phyloP scores from a whole-genome alignment of 1,284 basidiomycete genomes.

The Vanrija sp. region DNA sequence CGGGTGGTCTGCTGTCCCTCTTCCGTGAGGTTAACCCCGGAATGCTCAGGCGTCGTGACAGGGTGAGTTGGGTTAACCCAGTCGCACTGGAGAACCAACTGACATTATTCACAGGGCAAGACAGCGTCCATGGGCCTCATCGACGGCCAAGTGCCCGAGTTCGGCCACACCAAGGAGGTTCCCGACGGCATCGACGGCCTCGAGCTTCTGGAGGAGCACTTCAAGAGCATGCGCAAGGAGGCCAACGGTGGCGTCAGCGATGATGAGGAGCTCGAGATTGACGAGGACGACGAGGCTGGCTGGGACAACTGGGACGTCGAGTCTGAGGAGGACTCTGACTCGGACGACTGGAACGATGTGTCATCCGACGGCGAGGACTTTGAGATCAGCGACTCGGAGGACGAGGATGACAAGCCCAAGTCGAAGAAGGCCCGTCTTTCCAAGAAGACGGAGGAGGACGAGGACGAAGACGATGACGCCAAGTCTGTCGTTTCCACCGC shows the following conservation, averaged over 20 bases:
- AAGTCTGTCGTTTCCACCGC: conserved; percentile 44
- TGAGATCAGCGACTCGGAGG: conserved; percentile 80
- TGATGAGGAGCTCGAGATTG: conserved; percentile 49
- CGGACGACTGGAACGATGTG: conserved; percentile 82
- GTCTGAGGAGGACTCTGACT: conserved; percentile 62
- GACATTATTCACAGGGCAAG: conserved; percentile 57
- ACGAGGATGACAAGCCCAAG: conserved; percentile 56
- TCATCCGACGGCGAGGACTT: conserved; percentile 67
- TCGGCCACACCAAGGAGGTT: conserved; percentile 69
- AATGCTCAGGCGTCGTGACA: conserved; percentile 82
- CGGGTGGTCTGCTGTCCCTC: conserved; percentile 82
- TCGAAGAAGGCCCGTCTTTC: conserved; percentile 25
- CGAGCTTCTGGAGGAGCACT: conserved; percentile 82
- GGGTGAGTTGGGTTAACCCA: conserved; percentile 54
- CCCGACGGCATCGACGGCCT: conserved; percentile 84
- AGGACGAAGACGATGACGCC: conserved; percentile 35
- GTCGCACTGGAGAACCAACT: conserved; percentile 20
- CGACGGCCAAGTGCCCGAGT: conserved; percentile 67
- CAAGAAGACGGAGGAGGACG: conserved; percentile 39
- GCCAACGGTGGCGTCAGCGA: conserved; percentile 55
- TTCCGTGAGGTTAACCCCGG: conserved; percentile 95
- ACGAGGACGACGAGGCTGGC: conserved; percentile 62
- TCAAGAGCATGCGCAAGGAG: conserved; percentile 65
- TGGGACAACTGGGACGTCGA: conserved; percentile 93
- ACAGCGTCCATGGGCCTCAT: conserved; percentile 70